phyloP scores from a whole-genome alignment of 495 filamentous ascomycete genomes.

The Lepraria neglecta region DNA sequence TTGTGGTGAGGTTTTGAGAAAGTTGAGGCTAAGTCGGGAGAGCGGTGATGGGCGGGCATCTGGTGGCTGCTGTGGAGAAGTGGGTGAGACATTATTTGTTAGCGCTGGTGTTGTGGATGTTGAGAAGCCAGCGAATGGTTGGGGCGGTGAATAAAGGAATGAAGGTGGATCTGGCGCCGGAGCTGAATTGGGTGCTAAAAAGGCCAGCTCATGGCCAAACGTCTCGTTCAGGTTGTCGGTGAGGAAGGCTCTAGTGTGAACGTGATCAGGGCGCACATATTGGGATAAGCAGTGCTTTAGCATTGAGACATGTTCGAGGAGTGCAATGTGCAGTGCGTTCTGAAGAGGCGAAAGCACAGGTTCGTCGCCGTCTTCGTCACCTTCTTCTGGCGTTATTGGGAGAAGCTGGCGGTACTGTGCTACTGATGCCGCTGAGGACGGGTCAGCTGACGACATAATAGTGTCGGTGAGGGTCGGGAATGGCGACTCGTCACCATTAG shows the following conservation, averaged over 20 bases:
- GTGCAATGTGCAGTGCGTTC: conserved; percentile 74
- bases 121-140: neutral
- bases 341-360: conserved; percentile 46
- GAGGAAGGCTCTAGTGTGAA: conserved; percentile 53
- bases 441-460: conserved; percentile 64
- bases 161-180: conserved; percentile 25
- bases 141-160: conserved; percentile 28
- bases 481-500: conserved; percentile 62
- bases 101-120: conserved; percentile 13
- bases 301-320: conserved; percentile 82
- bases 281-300: conserved; percentile 75
- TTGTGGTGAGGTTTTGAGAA: conserved; percentile 21
- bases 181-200: conserved; percentile 31
- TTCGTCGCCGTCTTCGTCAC: conserved; percentile 44
- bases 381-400: conserved; percentile 37
- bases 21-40: conserved; percentile 27
- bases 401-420: conserved; percentile 69
- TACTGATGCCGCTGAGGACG: conserved; percentile 59
- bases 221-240: conserved; percentile 41
- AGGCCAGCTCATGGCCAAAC: conserved; percentile 45
- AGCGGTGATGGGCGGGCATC: conserved; percentile 8
- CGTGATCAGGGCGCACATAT: conserved; percentile 53
- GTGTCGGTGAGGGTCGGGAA: conserved; percentile 64
- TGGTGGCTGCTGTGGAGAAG: conserved; percentile 1
- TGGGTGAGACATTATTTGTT: conserved; percentile 18